phyloP scores from a whole-genome alignment of 768 basidiomycete species.

The Suillus ampliporus region DNA sequence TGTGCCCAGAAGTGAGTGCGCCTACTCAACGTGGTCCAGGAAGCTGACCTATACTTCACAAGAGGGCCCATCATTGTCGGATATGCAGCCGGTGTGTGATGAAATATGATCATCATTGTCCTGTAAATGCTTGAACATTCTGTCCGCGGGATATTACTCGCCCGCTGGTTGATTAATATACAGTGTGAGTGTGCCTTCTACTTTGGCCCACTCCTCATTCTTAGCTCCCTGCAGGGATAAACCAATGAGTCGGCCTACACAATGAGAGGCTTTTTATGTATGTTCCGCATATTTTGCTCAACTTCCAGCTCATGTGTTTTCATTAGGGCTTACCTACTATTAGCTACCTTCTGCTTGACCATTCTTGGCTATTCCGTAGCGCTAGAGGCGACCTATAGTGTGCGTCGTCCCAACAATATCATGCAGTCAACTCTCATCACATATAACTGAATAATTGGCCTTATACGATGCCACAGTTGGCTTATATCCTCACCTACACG shows the following conservation, averaged over 20 bases:
- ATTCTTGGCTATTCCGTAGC: conserved; percentile 67
- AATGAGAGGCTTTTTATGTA: conserved; percentile 97
- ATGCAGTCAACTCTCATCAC: not conserved
- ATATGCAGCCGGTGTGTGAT: no score
- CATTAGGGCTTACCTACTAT: conserved; percentile 77
- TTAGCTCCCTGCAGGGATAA: conserved; percentile 70
- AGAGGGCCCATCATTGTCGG: conserved; percentile 95
- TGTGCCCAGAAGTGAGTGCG: conserved; percentile 76
- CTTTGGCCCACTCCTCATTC: not conserved
- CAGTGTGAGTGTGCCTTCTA: conserved; percentile 46
- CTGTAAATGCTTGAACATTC: conserved; percentile 55
- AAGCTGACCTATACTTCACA: conserved; percentile 22
- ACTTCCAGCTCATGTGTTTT: not conserved
- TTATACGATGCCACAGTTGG: conserved; percentile 66
- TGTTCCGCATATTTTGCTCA: conserved; percentile 27
- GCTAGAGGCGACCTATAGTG: conserved; percentile 54
- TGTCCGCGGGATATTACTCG: conserved; percentile 11
- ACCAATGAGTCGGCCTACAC: conserved; percentile 94
- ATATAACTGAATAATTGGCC: conserved; percentile 51
- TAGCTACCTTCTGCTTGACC: conserved; percentile 67
- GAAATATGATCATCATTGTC: no score
- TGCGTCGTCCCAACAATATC: conserved; percentile 28
- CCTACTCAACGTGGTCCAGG: conserved; percentile 3
- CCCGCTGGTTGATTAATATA: conserved; percentile 8
- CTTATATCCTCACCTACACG: conserved; percentile 78